phyloP scores from a whole-genome alignment of 139 green algal species.

The Spirogloea muscicola region DNA sequence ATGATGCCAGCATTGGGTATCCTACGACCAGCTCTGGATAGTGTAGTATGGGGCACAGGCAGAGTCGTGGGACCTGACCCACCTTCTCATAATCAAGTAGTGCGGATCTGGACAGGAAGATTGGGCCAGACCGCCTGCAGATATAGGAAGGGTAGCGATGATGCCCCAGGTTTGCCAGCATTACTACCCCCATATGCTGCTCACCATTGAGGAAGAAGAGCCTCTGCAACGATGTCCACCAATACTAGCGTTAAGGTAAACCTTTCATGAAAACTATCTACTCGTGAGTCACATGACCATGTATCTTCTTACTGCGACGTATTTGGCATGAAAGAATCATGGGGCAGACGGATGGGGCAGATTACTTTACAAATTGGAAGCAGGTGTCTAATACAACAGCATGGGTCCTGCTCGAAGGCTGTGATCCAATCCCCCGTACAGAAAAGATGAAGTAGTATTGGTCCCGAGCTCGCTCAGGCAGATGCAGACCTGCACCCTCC shows the following conservation, averaged over 20 bases:
- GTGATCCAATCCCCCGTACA: too few species aligned
- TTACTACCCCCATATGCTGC: conserved; percentile 10
- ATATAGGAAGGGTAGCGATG: conserved; percentile 3
- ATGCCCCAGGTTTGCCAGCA: conserved; percentile 16
- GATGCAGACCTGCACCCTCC: too few species aligned
- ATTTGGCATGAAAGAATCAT: too few species aligned
- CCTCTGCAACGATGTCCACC: conserved; percentile 1
- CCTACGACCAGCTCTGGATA: too few species aligned
- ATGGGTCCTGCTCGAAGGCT: not conserved
- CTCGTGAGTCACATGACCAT: not conserved
- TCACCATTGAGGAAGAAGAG: conserved; percentile 28
- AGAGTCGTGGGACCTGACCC: too few species aligned
- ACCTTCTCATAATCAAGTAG: conserved; percentile 28
- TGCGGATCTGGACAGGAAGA: conserved; percentile 7
- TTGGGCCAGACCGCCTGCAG: conserved; percentile 8
- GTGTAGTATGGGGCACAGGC: too few species aligned
- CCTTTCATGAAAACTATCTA: not conserved
- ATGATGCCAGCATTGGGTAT: too few species aligned
- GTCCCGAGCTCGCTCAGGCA: too few species aligned
- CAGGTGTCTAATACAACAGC: not conserved
- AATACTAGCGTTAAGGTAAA: not conserved
- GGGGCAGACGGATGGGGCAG: not conserved
- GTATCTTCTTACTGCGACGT: too few species aligned
- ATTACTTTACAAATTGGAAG: not conserved
- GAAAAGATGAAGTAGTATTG: too few species aligned